Conservation (phyloP, 306 rosid species). For the Glycine soja region DNA sequence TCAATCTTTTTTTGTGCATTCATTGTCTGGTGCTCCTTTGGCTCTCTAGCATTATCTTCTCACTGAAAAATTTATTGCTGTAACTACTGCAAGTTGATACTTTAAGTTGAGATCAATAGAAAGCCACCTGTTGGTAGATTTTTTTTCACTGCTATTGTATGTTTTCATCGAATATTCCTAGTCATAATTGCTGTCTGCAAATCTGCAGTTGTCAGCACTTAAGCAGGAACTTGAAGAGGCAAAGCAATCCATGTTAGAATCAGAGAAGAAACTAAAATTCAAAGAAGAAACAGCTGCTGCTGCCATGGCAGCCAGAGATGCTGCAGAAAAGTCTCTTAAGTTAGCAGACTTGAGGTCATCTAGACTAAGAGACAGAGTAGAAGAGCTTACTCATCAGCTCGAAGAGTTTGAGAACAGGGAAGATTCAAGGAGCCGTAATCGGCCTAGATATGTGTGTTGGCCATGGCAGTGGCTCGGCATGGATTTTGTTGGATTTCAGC, state of each 20-base stretch:
- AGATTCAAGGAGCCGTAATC: conserved; percentile 64
- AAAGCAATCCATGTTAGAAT: conserved; percentile 77
- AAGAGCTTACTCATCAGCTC: conserved; percentile 91
- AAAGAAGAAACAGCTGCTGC: conserved; percentile 97
- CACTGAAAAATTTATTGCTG: background rate
- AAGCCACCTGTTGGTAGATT: conserved; percentile 1
- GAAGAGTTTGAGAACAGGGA: conserved; percentile 86
- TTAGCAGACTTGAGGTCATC: conserved; percentile 90
- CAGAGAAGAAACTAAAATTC: conserved; percentile 86
- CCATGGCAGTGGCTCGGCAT: conserved; percentile 99
- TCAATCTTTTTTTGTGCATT: background rate
- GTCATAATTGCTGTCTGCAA: conserved; percentile 44
- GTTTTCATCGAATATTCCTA: conserved; percentile 39
- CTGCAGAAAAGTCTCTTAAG: conserved; percentile 92
- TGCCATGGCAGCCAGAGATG: conserved; percentile 99
- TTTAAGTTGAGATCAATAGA: conserved; percentile 27
- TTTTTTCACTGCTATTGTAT: background rate
- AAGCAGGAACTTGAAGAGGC: conserved; percentile 93
- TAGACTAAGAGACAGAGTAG: conserved; percentile 88
- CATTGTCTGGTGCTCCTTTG: background rate
- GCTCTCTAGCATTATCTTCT: background rate
- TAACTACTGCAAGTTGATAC: background rate
- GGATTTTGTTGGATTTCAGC: conserved; percentile 80
- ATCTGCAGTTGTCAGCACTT: conserved; percentile 75
- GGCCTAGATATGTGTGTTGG: conserved; percentile 96